These are phyloP conservation scores for Tetramitus jugosus DNA, from an alignment of 208 protist genomes.

Conservation along the genomic window DNA sequence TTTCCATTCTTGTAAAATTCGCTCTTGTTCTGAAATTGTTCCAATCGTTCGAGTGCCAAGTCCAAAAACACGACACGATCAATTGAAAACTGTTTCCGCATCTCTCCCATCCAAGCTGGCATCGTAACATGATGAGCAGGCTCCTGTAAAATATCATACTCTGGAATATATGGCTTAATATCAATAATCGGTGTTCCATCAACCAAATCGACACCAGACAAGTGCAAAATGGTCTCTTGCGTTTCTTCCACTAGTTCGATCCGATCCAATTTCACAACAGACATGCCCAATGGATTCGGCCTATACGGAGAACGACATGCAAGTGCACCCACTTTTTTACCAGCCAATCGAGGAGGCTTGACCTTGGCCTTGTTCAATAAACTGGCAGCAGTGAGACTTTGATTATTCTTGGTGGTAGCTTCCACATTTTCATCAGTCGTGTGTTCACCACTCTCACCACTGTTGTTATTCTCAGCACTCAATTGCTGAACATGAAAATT, in stretches of 20 bases:
- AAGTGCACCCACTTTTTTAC: conserved; percentile 43
- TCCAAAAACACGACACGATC: background rate
- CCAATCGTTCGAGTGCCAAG: background rate
- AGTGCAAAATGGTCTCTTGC: conserved; percentile 23
- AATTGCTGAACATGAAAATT: conserved; percentile 56
- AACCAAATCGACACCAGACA: conserved; percentile 48
- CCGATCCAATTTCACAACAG: conserved; percentile 35
- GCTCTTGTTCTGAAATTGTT: background rate
- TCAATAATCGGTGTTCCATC: conserved; percentile 55
- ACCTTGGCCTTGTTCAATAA: conserved; percentile 30
- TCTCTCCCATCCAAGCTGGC: conserved; percentile 4
- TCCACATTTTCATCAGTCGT: background rate
- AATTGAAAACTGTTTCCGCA: background rate
- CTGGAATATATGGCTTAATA: conserved; percentile 55
- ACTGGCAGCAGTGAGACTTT: background rate
- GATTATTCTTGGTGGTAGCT: background rate
- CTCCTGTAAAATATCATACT: conserved; percentile 13
- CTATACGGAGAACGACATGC: conserved; percentile 48
- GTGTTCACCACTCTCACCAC: background rate
- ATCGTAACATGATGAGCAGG: background rate
- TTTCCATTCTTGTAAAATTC: background rate
- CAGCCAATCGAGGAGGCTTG: conserved; percentile 38
- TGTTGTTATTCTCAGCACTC: conserved; percentile 22
- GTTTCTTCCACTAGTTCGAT: conserved; percentile 21
- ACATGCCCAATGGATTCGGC: conserved; percentile 46